Percentiles rank a stretch among this genome's conserved stretches.
Conservation (phyloP, 2,329 filamentous ascomycete species). For the Aschersonia sp. region DNA sequence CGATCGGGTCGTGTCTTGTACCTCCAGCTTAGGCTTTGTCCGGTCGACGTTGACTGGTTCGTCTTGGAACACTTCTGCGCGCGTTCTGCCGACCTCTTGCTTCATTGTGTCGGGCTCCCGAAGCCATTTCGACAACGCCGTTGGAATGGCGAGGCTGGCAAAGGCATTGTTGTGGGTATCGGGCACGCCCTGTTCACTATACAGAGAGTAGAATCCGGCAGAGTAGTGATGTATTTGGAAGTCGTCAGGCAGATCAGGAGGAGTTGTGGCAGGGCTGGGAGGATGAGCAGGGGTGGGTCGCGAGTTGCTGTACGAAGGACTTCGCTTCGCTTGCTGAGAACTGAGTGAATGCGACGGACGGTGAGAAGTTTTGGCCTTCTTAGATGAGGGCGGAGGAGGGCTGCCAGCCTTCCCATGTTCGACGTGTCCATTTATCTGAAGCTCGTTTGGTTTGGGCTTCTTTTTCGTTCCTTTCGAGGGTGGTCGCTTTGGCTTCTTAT, state of each 20-base stretch:
- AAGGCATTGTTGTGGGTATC: slow-evolving; percentile 62
- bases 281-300: slow-evolving; percentile 43
- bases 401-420: slow-evolving; percentile 36
- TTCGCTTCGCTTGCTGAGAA: slow-evolving; percentile 50
- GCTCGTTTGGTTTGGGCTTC: slow-evolving; percentile 58
- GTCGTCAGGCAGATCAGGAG: slow-evolving; percentile 49
- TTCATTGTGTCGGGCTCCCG: slow-evolving; percentile 56
- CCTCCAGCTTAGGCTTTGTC: slow-evolving; percentile 26
- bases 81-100: slow-evolving; percentile 50
- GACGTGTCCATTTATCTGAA: slow-evolving; percentile 41
- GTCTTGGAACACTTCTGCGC: slow-evolving; percentile 52
- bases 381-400: slow-evolving; percentile 43
- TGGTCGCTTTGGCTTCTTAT: slow-evolving; percentile 61
- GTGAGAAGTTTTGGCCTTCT: slow-evolving; percentile 73
- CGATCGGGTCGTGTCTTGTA: slow-evolving; percentile 31
- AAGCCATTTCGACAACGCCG: slow-evolving; percentile 64
- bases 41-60: slow-evolving; percentile 28
- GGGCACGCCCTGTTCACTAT: slow-evolving; percentile 45
- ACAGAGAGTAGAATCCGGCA: slow-evolving; percentile 59
- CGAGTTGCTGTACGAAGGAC: slow-evolving; percentile 52
- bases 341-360: slow-evolving; percentile 62
- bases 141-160: slow-evolving; percentile 59
- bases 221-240: slow-evolving; percentile 56
- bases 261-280: slow-evolving; percentile 64
- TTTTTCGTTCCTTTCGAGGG: slow-evolving; percentile 77